These are phyloP conservation scores for Emergomyces orientalis DNA, from an alignment of 2,329 filamentous ascomycete genomes.

Conservation along the genomic window DNA sequence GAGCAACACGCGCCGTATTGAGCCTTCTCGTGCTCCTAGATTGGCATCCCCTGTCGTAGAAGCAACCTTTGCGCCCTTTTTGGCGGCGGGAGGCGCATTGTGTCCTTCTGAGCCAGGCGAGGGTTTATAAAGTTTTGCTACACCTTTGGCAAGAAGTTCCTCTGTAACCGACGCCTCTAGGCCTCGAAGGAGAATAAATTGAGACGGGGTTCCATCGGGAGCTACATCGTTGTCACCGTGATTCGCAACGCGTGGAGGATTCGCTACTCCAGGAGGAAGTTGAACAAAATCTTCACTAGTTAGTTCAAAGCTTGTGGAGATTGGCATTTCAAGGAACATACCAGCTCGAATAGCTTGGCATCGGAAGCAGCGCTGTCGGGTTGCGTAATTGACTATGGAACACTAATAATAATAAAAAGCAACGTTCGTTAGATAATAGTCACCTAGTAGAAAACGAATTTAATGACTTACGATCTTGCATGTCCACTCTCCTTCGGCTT, in stretches of 20 bases:
- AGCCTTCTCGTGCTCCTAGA: slow-evolving; percentile 61
- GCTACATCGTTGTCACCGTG: slow-evolving; percentile 48
- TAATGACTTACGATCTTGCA: slow-evolving; percentile 42
- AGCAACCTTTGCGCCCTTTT: slow-evolving; percentile 42
- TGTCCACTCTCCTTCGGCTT: slow-evolving; percentile 48
- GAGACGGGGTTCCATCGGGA: slow-evolving; percentile 53
- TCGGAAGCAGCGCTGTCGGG: slow-evolving; percentile 48
- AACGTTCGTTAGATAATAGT: not conserved
- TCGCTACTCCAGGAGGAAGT: slow-evolving; percentile 25
- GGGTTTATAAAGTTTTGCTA: slow-evolving; percentile 62
- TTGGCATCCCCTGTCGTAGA: slow-evolving; percentile 51
- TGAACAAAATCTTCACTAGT: slow-evolving; percentile 13
- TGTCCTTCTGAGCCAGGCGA: slow-evolving; percentile 30
- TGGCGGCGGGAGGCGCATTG: slow-evolving; percentile 31
- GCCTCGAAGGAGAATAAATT: slow-evolving; percentile 66
- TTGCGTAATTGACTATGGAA: slow-evolving; percentile 48
- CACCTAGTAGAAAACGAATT: not conserved
- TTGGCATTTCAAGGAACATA: slow-evolving; percentile 25
- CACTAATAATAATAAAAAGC: slow-evolving; percentile 41
- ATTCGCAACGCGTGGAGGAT: slow-evolving; percentile 39
- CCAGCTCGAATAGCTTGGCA: slow-evolving; percentile 48
- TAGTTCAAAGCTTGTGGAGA: not conserved
- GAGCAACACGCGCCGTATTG: slow-evolving; percentile 66
- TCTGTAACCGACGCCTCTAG: slow-evolving; percentile 63
- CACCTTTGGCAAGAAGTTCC: slow-evolving; percentile 60